Base-by-base conservation (phyloP, 306 rosid genomes). In the Styphnolobium japonicum region DNA sequence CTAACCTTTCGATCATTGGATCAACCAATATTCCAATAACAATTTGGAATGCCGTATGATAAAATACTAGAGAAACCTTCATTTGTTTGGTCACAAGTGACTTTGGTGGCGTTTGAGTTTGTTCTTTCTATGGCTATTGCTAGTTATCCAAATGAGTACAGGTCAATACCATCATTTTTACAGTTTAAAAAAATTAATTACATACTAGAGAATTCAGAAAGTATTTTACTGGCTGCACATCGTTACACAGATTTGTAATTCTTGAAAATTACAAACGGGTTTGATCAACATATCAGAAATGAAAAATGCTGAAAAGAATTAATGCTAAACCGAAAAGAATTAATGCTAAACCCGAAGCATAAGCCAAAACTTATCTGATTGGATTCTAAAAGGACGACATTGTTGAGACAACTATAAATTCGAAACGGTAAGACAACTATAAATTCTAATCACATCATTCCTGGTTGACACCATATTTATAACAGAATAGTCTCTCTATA, bases 381-480 rank as follows among this genome's bases (percentile, higher is more conserved):
- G 34, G 57, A 67, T 71, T 39, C 22, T 7, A 33, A 68, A 68
- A 43, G 10, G 48, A 11, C 22, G 31, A 56, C 23, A 48, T 56
- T 10, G 48, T 46, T 58, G 14, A 18, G 67, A 67, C n/a, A 49
- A 46, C 21, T 2, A 31, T 39, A 73, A 18, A 58, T 7, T 61
- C 48, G n/a, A n/a, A n/a, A n/a, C n/a, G n/a, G n/a, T n/a, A n/a
- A 18, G 67, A 67, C n/a, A 49, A 46, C 21, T 2, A 31, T 39
- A 73, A 18, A 58, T 7, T 61, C 48, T 42, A 45, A 49, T 34
- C 53, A 76, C 15, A 48, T 68, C 43, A 72, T 11, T 36, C 39
- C n/a, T 16, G 79, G 71, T 19, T 23, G 9, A 61, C 53, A 48
- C 55, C 76, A 71, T 56, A 34, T 27, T 69, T 71, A 61, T 69